phyloP scores from a whole-genome alignment of 1,284 basidiomycete genomes.

The Pseudozyma hubeiensis region DNA sequence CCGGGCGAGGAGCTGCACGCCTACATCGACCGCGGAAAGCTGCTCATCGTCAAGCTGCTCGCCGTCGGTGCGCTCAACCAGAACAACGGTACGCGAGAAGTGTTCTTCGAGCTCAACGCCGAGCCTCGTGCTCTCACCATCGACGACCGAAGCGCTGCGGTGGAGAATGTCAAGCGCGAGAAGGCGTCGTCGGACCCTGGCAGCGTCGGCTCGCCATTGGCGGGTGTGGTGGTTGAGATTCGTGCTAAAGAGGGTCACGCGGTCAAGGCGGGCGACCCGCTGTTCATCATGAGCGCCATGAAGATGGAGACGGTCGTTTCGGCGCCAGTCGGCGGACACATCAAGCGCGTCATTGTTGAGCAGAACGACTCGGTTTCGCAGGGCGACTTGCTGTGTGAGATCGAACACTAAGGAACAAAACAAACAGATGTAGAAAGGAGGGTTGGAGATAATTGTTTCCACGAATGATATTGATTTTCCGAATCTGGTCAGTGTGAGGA shows the following conservation, averaged over 20 bases:
- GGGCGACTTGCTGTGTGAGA: constrained; percentile 84
- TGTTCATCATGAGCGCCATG: constrained; percentile 74
- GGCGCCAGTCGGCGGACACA: constrained; percentile 91
- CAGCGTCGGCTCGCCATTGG: constrained; percentile 83
- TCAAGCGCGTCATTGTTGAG: constrained; percentile 87
- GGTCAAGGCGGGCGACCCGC: constrained; percentile 96
- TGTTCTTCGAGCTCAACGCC: constrained; percentile 85
- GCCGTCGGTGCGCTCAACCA: constrained; percentile 93
- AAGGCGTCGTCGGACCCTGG: constrained; percentile 93
- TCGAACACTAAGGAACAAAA: constrained; percentile 32
- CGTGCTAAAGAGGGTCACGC: constrained; percentile 95
- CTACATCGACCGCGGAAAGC: constrained; percentile 95
- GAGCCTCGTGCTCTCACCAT: constrained; percentile 73
- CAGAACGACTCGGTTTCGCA: constrained; percentile 83
- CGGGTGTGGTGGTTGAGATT: constrained; percentile 97
- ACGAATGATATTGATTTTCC: not conserved
- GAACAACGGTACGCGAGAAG: constrained; percentile 90
- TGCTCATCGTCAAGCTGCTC: constrained; percentile 91
- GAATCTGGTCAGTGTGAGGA: not conserved
- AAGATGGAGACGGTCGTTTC: constrained; percentile 89
- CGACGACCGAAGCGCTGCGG: constrained; percentile 94
- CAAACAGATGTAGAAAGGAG: constrained; percentile 17
- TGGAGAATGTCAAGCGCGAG: constrained; percentile 89
- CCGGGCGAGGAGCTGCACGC: constrained; percentile 96
- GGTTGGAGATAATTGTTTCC: constrained; percentile 6